Evolutionary conservation across 768 basidiomycete species (phyloP).

Genomic region (Trametes villosa): DNA sequence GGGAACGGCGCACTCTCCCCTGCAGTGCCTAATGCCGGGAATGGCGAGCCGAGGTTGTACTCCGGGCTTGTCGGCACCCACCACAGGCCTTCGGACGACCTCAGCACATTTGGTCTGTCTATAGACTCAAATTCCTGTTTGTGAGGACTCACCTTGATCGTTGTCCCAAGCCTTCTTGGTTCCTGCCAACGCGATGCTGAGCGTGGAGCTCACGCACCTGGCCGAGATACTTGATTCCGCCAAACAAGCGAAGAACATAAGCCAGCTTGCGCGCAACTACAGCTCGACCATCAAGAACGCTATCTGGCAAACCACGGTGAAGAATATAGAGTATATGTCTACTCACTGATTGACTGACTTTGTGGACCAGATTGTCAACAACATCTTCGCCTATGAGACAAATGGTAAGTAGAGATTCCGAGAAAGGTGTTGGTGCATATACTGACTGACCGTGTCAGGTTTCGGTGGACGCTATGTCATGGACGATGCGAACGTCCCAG

Average conservation of each 20-base stretch:
- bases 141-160: background rate
- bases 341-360: background rate
- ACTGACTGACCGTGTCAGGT: constrained; percentile 40
- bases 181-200: constrained; percentile 83
- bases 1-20: constrained; percentile 65
- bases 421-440: background rate
- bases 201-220: constrained; percentile 67
- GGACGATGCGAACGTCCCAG: constrained; percentile 88
- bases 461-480: constrained; percentile 75
- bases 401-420: constrained; percentile 51
- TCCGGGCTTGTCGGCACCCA: constrained; percentile 79
- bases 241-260: constrained; percentile 53
- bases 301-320: constrained; percentile 66
- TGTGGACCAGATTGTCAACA: constrained; percentile 53
- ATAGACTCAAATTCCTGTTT: background rate
- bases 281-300: constrained; percentile 61
- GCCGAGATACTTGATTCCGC: constrained; percentile 60
- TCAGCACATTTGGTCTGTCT: constrained; percentile 62
- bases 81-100: constrained; percentile 77
- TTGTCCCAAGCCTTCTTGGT: constrained; percentile 63
- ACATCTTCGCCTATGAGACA: constrained; percentile 77
- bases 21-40: constrained; percentile 66
- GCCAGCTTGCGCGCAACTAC: constrained; percentile 56
- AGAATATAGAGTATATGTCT: constrained; percentile 19
- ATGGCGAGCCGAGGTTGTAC: constrained; percentile 75